phyloP scores from a whole-genome alignment of 2,329 filamentous ascomycete species.

The Talaromyces sp. region DNA sequence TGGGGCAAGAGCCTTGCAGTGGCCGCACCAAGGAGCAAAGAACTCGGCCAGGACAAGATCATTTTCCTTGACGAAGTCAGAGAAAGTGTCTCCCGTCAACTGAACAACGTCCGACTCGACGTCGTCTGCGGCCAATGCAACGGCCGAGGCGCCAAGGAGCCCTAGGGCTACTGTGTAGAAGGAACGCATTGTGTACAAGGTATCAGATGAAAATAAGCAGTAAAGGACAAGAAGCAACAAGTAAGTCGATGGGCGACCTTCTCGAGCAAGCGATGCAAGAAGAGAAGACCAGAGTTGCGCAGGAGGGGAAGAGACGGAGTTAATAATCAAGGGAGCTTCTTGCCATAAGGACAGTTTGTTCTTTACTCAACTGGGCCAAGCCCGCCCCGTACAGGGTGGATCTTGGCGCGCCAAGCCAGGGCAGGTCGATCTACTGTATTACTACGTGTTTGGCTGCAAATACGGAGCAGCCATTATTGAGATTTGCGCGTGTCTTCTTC shows the following conservation, averaged over 20 bases:
- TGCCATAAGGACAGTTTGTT: constrained; percentile 39
- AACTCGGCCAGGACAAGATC: constrained; percentile 93
- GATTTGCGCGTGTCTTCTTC: too few species aligned
- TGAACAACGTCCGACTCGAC: constrained; percentile 70
- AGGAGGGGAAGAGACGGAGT: not conserved
- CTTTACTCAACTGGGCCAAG: constrained; percentile 22
- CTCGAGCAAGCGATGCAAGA: not conserved
- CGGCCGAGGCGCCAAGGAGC: constrained; percentile 34
- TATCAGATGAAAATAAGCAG: not conserved
- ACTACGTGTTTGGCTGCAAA: too few species aligned
- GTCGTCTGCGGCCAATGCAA: constrained; percentile 31
- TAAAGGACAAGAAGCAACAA: not conserved
- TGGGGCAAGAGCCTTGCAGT: constrained; percentile 90
- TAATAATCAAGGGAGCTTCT: constrained; percentile 7
- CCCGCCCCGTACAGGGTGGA: not conserved
- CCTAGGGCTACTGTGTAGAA: constrained; percentile 35
- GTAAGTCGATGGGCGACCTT: not conserved
- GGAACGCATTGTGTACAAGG: constrained; percentile 30
- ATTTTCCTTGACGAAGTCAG: constrained; percentile 77
- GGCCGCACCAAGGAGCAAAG: constrained; percentile 94
- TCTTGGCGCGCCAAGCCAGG: not conserved
- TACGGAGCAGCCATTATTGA: too few species aligned
- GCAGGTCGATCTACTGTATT: not conserved
- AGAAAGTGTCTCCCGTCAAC: constrained; percentile 81
- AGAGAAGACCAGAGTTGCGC: not conserved